Conservation (phyloP, 257 asterid genomes). For the Handroanthus guayacan region DNA sequence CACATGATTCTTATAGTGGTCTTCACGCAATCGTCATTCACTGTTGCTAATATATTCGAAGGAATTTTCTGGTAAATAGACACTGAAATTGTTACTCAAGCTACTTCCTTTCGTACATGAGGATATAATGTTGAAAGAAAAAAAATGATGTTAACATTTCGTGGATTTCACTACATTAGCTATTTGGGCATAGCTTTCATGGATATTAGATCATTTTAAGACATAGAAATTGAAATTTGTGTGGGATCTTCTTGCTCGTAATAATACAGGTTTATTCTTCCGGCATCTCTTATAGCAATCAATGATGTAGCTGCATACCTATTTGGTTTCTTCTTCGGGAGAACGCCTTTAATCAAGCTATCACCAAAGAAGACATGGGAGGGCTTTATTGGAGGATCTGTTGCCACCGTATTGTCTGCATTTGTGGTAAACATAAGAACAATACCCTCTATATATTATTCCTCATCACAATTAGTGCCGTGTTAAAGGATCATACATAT, state of each 20-base stretch:
- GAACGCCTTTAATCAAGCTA: constrained; percentile 70
- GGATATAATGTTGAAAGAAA: background rate
- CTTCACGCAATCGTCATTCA: constrained; percentile 74
- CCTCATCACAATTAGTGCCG: background rate
- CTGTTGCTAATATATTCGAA: constrained; percentile 71
- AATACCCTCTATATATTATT: background rate
- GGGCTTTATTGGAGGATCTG: constrained; percentile 74
- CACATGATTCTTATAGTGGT: constrained; percentile 79
- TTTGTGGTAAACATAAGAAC: constrained; percentile 49
- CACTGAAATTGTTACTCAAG: background rate
- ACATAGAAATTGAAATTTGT: too few species aligned
- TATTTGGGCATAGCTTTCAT: background rate
- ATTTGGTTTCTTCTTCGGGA: constrained; percentile 74
- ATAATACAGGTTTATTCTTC: constrained; percentile 63
- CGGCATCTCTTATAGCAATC: constrained; percentile 67
- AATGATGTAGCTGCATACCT: constrained; percentile 72
- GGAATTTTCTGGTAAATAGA: constrained; percentile 70
- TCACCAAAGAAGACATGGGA: constrained; percentile 86
- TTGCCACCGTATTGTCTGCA: constrained; percentile 67
- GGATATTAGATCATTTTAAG: background rate
- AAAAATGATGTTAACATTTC: background rate
- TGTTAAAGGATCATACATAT: too few species aligned
- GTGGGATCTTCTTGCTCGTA: background rate
- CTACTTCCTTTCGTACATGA: background rate
- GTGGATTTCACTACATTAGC: background rate